Base-by-base conservation (phyloP, 1,284 basidiomycete genomes). In the Bjerkandera adusta region DNA sequence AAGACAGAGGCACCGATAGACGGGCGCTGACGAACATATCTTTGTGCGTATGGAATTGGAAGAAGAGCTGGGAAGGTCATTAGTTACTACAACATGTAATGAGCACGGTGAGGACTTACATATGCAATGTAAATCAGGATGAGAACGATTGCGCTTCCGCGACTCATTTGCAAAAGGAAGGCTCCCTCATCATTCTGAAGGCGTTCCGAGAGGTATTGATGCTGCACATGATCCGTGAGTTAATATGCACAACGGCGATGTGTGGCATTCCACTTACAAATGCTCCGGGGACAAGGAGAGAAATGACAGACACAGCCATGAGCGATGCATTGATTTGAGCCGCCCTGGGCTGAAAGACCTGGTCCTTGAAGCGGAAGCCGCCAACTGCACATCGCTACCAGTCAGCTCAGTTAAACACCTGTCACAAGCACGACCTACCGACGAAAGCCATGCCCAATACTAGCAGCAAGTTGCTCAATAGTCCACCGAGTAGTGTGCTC, bases 251-350 rank as follows among this genome's bases (percentile, higher is more conserved):
- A n/a, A n/a, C n/a, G n/a, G n/a, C 12, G 20, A 18, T 5, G 32
- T 26, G 7, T 3, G 1, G 12, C 12, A 20, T 27, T 43, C 20
- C 60, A 58, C 72, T 64, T 61, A 82, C 79, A 59, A 81, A 85
- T 2, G 79, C 82, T 15, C 77, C 76, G 3, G 82, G 83, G 11
- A 85, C 71, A 16, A 81, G 72, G 50, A 84, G 68, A 3, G 80
- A 77, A 45, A 75, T 72, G 47, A 79, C 76, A 3, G 77, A 69
- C 18, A 83, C 71, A 35, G 79, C 79, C 59, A 85, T 69, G 25
- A 84, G 67, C 3, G 79, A 79, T 47, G 79, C 80, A 58, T 83
- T 83, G 47, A 83, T 69, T 60, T 85, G 81, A 7, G 81, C 81
- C 18, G 79, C 79, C 57, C 77, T 75, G 22, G 78, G 71, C 39